Evolutionary conservation across 139 green algal species (phyloP).

Genomic region (Ostreobium quekettii): DNA sequence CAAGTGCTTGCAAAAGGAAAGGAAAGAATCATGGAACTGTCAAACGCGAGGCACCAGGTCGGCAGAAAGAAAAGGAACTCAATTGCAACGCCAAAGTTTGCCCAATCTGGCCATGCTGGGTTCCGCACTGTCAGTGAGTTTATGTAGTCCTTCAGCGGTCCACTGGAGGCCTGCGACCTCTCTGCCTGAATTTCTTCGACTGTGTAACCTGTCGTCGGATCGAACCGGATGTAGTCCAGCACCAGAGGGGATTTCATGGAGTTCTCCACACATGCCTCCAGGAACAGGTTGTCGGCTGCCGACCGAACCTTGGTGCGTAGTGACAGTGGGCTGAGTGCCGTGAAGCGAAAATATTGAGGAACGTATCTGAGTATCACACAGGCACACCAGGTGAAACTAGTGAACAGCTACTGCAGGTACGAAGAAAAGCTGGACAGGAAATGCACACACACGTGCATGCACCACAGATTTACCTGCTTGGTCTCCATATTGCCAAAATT

Average conservation of each 20-base stretch:
- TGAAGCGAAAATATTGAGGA: not conserved
- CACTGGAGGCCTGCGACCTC: not conserved
- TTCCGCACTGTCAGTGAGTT: not conserved
- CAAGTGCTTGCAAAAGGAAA: too few species aligned
- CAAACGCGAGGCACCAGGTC: too few species aligned
- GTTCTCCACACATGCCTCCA: conserved; percentile 71
- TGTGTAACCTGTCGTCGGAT: conserved; percentile 24
- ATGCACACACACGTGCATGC: not conserved
- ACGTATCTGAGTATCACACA: not conserved
- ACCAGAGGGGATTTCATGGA: conserved; percentile 47
- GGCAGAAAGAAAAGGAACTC: too few species aligned
- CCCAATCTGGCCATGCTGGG: too few species aligned
- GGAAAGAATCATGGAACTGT: too few species aligned
- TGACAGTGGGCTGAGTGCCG: not conserved
- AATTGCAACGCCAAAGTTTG: too few species aligned
- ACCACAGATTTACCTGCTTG: not conserved
- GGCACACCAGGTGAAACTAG: not conserved
- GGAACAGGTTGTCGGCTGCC: conserved; percentile 30
- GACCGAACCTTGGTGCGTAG: conserved; percentile 1
- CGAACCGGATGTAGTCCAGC: conserved; percentile 52
- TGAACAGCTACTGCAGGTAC: not conserved
- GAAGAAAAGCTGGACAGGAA: not conserved
- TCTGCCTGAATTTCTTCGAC: not conserved
- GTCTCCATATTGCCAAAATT: not conserved
- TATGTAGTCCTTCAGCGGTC: not conserved